Evolutionary conservation across 192 early-diverging fungal species (phyloP).

Genomic region (Chytriomyces confervae): DNA sequence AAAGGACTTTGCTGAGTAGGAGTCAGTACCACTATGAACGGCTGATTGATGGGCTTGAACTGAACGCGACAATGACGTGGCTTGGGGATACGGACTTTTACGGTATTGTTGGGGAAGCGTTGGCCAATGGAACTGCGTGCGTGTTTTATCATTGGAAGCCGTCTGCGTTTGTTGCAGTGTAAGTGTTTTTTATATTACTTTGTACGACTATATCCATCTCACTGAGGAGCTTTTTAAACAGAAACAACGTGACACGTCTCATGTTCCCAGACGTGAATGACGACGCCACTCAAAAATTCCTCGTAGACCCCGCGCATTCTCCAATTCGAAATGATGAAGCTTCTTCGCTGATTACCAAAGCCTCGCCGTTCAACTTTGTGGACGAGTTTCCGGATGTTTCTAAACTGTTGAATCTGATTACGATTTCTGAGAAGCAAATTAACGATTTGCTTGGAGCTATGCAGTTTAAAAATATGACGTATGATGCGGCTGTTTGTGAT

Average conservation of each 20-base stretch:
- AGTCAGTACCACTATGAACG: conserved; percentile 35
- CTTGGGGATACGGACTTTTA: conserved; percentile 19
- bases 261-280: conserved; percentile 29
- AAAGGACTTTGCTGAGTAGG: background rate
- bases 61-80: conserved; percentile 29
- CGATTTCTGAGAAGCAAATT: conserved; percentile 28
- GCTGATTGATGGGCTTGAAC: conserved; percentile 30
- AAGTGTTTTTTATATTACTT: background rate
- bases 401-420: conserved; percentile 12
- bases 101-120: conserved; percentile 17
- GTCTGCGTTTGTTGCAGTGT: conserved; percentile 34
- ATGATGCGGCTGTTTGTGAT: conserved; percentile 33
- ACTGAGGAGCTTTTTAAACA: background rate
- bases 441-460: conserved; percentile 12
- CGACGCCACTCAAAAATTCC: conserved; percentile 17
- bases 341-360: conserved; percentile 26
- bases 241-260: conserved; percentile 26
- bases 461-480: conserved; percentile 19
- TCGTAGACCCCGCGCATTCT: conserved; percentile 2
- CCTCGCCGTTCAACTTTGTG: conserved; percentile 6
- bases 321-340: conserved; percentile 15
- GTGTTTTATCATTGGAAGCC: conserved; percentile 40
- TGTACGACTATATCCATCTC: background rate
- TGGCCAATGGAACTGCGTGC: conserved; percentile 19
- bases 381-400: conserved; percentile 13